Percentiles rank a stretch among this genome's conserved stretches.
Conservation (phyloP, 805 yeast species). For the Wickerhamiella parazyma region DNA sequence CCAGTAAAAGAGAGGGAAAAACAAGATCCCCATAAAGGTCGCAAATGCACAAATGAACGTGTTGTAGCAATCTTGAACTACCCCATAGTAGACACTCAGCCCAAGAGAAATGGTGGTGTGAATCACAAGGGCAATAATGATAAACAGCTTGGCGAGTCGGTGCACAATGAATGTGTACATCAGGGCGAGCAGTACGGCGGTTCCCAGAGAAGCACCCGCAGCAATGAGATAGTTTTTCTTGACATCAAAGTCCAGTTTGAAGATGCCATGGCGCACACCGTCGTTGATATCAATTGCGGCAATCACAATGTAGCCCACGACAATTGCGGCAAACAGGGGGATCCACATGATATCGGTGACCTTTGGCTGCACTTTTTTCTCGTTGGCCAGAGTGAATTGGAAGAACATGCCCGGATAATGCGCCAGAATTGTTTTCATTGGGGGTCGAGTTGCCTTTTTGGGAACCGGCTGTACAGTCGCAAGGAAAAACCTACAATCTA, state of each 20-base stretch:
- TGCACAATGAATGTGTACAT: constrained; percentile 49
- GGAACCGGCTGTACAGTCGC: too few species aligned
- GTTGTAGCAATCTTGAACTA: constrained; percentile 39
- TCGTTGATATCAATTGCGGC: constrained; percentile 57
- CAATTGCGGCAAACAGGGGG: constrained; percentile 27
- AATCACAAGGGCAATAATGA: constrained; percentile 50
- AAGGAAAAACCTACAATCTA: too few species aligned
- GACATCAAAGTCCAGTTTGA: constrained; percentile 54
- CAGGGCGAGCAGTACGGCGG: constrained; percentile 45
- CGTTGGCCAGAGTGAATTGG: not conserved
- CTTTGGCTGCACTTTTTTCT: not conserved
- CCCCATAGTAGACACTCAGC: constrained; percentile 62
- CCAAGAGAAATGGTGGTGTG: constrained; percentile 60
- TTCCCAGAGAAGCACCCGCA: constrained; percentile 46
- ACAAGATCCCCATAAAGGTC: constrained; percentile 48
- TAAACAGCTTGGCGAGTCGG: constrained; percentile 50
- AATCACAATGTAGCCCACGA: constrained; percentile 55
- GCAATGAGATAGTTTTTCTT: constrained; percentile 54
- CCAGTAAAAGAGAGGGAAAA: constrained; percentile 60
- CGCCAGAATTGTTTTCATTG: too few species aligned
- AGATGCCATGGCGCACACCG: constrained; percentile 40
- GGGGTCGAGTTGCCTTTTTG: too few species aligned
- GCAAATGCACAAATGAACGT: constrained; percentile 25
- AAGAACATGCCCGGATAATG: not conserved
- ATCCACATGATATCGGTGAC: constrained; percentile 15